phyloP scores from a whole-genome alignment of 2,329 filamentous ascomycete genomes.

The Penicillium sp. region DNA sequence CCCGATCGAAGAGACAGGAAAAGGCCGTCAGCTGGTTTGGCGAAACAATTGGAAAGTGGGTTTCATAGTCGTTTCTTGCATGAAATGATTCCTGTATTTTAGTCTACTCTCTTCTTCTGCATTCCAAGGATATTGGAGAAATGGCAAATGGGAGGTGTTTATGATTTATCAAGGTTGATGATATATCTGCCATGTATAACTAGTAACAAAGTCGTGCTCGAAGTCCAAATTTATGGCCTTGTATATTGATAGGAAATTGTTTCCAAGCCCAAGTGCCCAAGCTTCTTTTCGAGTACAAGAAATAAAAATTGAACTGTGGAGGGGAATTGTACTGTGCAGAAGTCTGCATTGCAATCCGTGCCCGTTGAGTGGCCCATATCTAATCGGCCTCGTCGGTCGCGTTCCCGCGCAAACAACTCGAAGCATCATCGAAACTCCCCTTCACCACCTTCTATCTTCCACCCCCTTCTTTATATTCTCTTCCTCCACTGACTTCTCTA shows the following conservation, averaged over 20 bases:
- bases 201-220: neutral
- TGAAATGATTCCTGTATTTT: constrained; percentile 1
- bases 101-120: constrained; percentile 13
- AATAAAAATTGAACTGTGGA: neutral
- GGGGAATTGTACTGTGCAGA: neutral
- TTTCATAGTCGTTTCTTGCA: constrained; percentile 28
- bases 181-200: neutral
- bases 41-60: constrained; percentile 44
- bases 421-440: constrained; percentile 26
- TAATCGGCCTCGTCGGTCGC: constrained; percentile 25
- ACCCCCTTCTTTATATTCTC: neutral
- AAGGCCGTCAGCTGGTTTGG: constrained; percentile 45
- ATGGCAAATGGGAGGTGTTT: neutral
- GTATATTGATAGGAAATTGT: neutral
- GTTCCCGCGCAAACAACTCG: constrained; percentile 20
- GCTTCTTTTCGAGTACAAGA: no score
- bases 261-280: no score
- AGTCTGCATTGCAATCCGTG: neutral
- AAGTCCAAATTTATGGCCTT: neutral
- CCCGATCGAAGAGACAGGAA: constrained; percentile 39
- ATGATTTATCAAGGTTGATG: neutral
- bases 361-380: constrained; percentile 13
- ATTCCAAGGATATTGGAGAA: neutral
- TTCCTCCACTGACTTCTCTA: neutral
- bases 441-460: neutral